Evolutionary conservation across 108 stramenopile species (phyloP).

Genomic region (Skeletonema costatum): DNA sequence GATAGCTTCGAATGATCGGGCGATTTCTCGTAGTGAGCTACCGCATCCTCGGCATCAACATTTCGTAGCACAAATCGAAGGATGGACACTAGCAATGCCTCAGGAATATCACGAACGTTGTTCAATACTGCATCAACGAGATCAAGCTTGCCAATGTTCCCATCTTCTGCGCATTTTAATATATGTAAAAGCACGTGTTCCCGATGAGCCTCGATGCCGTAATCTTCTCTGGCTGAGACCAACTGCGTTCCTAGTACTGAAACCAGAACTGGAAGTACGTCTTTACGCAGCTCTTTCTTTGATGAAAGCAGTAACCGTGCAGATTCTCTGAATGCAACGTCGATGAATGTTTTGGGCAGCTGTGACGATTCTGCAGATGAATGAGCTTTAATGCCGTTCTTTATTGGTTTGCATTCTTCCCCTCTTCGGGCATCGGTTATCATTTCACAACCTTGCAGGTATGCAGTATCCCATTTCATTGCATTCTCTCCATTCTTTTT

Average conservation of each 20-base stretch:
- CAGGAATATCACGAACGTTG: slow-evolving; percentile 41
- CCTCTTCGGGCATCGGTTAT: slow-evolving; percentile 8
- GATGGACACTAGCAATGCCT: slow-evolving; percentile 42
- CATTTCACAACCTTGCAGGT: slow-evolving; percentile 13
- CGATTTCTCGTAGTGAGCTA: slow-evolving; percentile 28
- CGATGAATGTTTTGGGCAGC: slow-evolving; percentile 33
- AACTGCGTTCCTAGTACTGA: slow-evolving; percentile 20
- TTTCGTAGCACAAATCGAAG: slow-evolving; percentile 37
- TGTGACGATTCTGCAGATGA: slow-evolving; percentile 4
- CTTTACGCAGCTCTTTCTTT: slow-evolving; percentile 8
- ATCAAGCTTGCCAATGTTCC: slow-evolving; percentile 26
- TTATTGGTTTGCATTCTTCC: neutral
- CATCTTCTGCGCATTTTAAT: slow-evolving; percentile 13
- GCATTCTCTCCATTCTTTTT: neutral
- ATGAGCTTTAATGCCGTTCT: slow-evolving; percentile 25
- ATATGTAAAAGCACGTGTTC: slow-evolving; percentile 26
- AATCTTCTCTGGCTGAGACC: slow-evolving; percentile 32
- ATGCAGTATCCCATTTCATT: slow-evolving; percentile 20
- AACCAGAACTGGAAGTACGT: slow-evolving; percentile 22
- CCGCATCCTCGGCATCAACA: slow-evolving; percentile 29
- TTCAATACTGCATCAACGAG: slow-evolving; percentile 32
- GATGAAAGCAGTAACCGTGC: slow-evolving; percentile 28
- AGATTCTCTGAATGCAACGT: slow-evolving; percentile 36
- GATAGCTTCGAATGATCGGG: slow-evolving; percentile 2
- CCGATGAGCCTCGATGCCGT: slow-evolving; percentile 21